Conservation (phyloP, 345 rosid genomes). For the Excoecaria cochinchinensis region DNA sequence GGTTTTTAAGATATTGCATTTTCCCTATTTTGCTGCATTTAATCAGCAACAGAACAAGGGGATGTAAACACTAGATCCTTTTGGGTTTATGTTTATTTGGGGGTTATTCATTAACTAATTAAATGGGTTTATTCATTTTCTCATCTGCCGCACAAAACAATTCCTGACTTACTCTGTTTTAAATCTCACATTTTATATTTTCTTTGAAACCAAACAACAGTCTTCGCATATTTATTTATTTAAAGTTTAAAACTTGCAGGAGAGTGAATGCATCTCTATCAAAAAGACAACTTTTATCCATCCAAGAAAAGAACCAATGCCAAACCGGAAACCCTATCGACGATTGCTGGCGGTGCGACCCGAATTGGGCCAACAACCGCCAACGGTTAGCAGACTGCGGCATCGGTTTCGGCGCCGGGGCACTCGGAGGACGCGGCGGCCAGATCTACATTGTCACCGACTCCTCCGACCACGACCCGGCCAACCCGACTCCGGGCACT, state of each 20-base stretch:
- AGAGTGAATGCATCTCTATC: conserved; percentile 36
- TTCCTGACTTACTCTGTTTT: conserved; percentile 8
- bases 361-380: conserved; percentile 65
- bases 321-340: conserved; percentile 78
- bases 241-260: conserved; percentile 23
- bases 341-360: conserved; percentile 85
- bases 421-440: conserved; percentile 82
- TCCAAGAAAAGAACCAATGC: conserved; percentile 32
- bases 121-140: conserved; percentile 1
- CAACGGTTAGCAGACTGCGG: conserved; percentile 73
- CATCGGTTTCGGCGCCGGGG: conserved; percentile 71
- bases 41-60: conserved; percentile 4
- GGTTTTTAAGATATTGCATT: neutral
- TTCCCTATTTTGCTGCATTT: neutral
- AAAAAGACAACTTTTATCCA: conserved; percentile 24
- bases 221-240: neutral
- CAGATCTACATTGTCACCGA: conserved; percentile 82
- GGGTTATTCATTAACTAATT: neutral
- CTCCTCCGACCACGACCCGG: conserved; percentile 74
- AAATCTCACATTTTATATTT: neutral
- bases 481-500: conserved; percentile 85
- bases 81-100: neutral
- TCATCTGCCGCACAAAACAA: conserved; percentile 30
- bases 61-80: no score
- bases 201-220: neutral